These are phyloP conservation scores for Solanum chacoense DNA, from an alignment of 305 asterid species.

Conservation along the genomic window DNA sequence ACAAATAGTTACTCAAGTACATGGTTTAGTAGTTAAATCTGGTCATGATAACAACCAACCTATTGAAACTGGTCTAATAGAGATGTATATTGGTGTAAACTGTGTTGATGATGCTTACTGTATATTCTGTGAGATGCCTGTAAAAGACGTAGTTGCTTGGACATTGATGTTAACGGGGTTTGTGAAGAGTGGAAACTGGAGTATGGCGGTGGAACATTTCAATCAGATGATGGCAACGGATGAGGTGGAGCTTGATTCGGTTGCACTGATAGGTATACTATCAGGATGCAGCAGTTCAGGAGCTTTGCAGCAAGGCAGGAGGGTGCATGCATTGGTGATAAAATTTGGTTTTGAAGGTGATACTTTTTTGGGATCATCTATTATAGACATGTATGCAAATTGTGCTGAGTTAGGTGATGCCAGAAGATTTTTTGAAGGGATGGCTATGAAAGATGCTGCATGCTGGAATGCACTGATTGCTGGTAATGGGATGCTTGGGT, in stretches of 20 bases:
- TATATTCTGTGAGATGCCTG: conserved; percentile 28
- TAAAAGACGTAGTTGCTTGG: conserved; percentile 42
- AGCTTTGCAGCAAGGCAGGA: conserved; percentile 43
- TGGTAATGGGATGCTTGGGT: conserved; percentile 42
- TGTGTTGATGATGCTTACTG: conserved; percentile 25
- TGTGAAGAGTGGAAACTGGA: conserved; percentile 29
- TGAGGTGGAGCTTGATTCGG: conserved; percentile 21
- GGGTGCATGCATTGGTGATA: conserved; percentile 29
- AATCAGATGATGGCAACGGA: conserved; percentile 28
- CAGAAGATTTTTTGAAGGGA: conserved; percentile 17
- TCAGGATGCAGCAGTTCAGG: conserved; percentile 41
- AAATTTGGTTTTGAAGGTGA: conserved; percentile 37
- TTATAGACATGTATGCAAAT: conserved; percentile 46
- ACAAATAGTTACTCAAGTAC: conserved; percentile 22
- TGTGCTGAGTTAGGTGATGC: conserved; percentile 35
- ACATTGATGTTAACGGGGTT: conserved; percentile 52
- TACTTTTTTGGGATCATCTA: conserved; percentile 36
- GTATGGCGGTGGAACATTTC: conserved; percentile 24
- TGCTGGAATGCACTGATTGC: conserved; percentile 52
- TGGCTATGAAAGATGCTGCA: conserved; percentile 29
- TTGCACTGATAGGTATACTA: conserved; percentile 30
- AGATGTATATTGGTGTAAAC: conserved; percentile 22
- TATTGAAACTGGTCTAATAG: conserved; percentile 32
- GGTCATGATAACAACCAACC: conserved; percentile 25
- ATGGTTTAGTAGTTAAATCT: conserved; percentile 23